A percentile compares a stretch with the other conserved stretches of the same genome.
Conservation (phyloP, 352 stramenopile species). For the Pythium volutum region DNA sequence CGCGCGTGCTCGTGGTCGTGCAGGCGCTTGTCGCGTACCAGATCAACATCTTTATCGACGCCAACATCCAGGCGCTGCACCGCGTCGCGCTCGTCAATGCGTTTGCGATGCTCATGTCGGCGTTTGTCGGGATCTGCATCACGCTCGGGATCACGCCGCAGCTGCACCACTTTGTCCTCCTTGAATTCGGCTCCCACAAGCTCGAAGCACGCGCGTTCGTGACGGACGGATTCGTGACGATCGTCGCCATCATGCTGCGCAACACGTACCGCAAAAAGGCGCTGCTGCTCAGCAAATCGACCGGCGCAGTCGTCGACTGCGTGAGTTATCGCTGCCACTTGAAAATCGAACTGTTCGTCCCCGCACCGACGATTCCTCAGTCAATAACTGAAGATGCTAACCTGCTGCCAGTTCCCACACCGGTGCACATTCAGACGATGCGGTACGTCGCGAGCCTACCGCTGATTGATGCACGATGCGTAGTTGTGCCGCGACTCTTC, state of each 20-base stretch:
- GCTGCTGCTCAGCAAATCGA: slow-evolving; percentile 7
- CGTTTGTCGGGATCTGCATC: not conserved
- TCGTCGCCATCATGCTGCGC: slow-evolving; percentile 17
- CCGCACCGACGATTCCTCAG: not conserved
- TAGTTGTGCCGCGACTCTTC: slow-evolving; percentile 8
- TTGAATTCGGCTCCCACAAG: not conserved
- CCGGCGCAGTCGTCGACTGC: slow-evolving; percentile 16
- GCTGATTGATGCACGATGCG: slow-evolving; percentile 3
- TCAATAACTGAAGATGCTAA: not conserved
- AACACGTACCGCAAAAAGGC: slow-evolving; percentile 18
- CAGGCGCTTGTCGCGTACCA: slow-evolving; percentile 11
- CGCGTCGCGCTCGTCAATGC: slow-evolving; percentile 14
- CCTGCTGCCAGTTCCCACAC: not conserved
- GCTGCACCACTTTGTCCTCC: slow-evolving; percentile 7
- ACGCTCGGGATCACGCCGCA: slow-evolving; percentile 1
- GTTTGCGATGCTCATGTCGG: slow-evolving; percentile 3
- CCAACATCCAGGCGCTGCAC: slow-evolving; percentile 16
- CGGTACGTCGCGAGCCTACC: slow-evolving; percentile 3
- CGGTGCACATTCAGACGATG: slow-evolving; percentile 18
- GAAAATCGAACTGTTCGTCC: not conserved
- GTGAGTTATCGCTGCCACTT: slow-evolving; percentile 22
- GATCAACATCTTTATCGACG: slow-evolving; percentile 24
- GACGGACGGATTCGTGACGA: slow-evolving; percentile 17
- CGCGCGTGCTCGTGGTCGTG: slow-evolving; percentile 5
- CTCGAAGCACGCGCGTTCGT: slow-evolving; percentile 9